Evolutionary conservation across 1,139 yeast genomes (phyloP).

Genomic region (Magnusiomyces tetraspermus): DNA sequence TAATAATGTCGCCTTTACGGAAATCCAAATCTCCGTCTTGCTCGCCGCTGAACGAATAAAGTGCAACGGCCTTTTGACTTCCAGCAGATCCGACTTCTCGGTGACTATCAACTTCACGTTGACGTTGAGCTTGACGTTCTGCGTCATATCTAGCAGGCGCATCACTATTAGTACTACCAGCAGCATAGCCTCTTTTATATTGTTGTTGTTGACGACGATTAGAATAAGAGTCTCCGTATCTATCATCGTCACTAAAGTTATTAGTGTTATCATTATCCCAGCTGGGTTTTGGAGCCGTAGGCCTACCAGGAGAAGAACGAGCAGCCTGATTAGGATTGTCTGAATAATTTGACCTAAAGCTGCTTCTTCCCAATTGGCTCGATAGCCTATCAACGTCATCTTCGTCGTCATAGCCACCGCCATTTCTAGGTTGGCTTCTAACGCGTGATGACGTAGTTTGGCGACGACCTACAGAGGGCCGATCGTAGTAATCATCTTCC

Average conservation of each 20-base stretch:
- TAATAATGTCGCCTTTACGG: conserved; percentile 91
- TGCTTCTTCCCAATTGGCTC: conserved; percentile 30
- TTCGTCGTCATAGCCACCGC: conserved; percentile 76
- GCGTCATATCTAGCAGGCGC: conserved; percentile 19
- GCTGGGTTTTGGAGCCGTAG: conserved; percentile 45
- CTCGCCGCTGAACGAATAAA: conserved; percentile 82
- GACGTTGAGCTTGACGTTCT: conserved; percentile 19
- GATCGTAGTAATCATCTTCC: conserved; percentile 13
- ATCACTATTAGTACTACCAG: conserved; percentile 11
- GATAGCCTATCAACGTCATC: conserved; percentile 40
- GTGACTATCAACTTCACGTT: conserved; percentile 22
- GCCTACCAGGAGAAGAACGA: conserved; percentile 29
- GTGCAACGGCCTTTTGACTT: conserved; percentile 78
- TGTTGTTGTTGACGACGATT: too few relatives aligned
- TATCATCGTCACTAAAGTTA: conserved; percentile 22
- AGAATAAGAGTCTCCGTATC: too few relatives aligned
- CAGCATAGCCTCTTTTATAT: not conserved
- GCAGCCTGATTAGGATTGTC: conserved; percentile 22
- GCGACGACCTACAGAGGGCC: conserved; percentile 4
- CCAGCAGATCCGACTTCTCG: conserved; percentile 21
- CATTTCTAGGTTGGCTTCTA: conserved; percentile 43
- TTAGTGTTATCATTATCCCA: conserved; percentile 7
- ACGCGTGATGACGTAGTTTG: conserved; percentile 12
- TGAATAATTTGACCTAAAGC: conserved; percentile 25
- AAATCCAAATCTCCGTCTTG: conserved; percentile 86